Percentiles rank a stretch among this genome's conserved stretches.
These are phyloP conservation scores for Debaryomyces nepalensis DNA, from an alignment of 1,139 yeast species.

Conservation along the genomic window DNA sequence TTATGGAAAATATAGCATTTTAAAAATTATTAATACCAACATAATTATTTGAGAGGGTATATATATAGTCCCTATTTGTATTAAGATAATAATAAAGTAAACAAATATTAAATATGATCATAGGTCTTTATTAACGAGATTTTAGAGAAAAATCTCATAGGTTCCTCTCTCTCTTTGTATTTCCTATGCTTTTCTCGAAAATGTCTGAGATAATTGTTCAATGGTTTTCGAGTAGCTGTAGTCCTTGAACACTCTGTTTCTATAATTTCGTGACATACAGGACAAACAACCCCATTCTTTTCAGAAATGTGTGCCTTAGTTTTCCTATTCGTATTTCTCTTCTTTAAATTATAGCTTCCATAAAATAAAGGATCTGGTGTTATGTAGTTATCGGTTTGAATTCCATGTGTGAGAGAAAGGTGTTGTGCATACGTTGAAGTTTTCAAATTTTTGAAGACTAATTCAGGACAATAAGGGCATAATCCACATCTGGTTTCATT, in stretches of 20 bases:
- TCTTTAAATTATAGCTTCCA: conserved; percentile 21
- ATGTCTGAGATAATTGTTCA: conserved; percentile 33
- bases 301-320: conserved; percentile 25
- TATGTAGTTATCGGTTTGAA: conserved; percentile 25
- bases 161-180: conserved; percentile 13
- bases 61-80: no score
- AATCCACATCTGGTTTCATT: conserved; percentile 29
- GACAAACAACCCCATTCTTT: conserved; percentile 24
- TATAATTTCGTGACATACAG: conserved; percentile 23
- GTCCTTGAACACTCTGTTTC: conserved; percentile 26
- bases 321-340: conserved; percentile 23
- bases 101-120: no score
- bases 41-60: no score
- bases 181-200: conserved; percentile 21
- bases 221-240: conserved; percentile 26
- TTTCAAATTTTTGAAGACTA: conserved; percentile 30
- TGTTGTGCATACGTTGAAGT: conserved; percentile 34
- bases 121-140: no score
- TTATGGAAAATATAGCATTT: conserved; percentile 52
- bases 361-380: conserved; percentile 24
- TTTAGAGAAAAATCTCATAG: conserved; percentile 12
- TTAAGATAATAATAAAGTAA: no score
- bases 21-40: no score
- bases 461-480: conserved; percentile 31
- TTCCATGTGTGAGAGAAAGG: conserved; percentile 31